Conservation (phyloP, 2,329 filamentous ascomycete species). For the Alternaria brassicicola region DNA sequence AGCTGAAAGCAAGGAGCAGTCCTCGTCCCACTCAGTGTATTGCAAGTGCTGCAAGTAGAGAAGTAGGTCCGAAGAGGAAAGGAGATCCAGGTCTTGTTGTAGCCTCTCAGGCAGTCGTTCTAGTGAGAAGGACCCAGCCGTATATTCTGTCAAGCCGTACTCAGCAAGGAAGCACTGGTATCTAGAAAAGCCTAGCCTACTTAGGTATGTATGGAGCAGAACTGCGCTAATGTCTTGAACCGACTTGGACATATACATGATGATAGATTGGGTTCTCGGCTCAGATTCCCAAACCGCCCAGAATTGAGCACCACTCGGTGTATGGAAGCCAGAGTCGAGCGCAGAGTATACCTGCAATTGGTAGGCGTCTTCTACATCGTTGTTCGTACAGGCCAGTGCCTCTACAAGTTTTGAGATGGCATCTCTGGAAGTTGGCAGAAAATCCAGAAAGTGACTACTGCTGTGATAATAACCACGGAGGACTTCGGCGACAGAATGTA, state of each 20-base stretch:
- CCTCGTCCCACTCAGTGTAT: constrained; percentile 40
- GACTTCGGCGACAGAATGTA: constrained; percentile 26
- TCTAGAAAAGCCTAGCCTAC: constrained; percentile 40
- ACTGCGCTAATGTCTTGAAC: constrained; percentile 38
- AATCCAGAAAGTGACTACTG: constrained; percentile 23
- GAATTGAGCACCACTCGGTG: constrained; percentile 40
- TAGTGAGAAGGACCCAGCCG: constrained; percentile 8
- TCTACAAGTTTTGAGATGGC: constrained; percentile 33
- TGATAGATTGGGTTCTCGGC: constrained; percentile 30
- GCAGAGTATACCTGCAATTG: constrained; percentile 42
- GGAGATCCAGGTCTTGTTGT: constrained; percentile 41
- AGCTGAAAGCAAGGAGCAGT: constrained; percentile 37
- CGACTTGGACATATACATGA: constrained; percentile 47
- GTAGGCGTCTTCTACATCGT: constrained; percentile 38
- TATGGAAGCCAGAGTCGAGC: constrained; percentile 49
- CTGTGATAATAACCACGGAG: constrained; percentile 25
- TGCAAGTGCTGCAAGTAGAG: constrained; percentile 44
- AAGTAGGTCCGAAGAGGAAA: constrained; percentile 44
- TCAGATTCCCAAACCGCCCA: constrained; percentile 47
- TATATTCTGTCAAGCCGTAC: constrained; percentile 30
- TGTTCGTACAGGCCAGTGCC: constrained; percentile 25
- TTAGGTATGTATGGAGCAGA: constrained; percentile 45
- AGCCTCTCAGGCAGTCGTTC: constrained; percentile 34
- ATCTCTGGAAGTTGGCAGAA: constrained; percentile 30
- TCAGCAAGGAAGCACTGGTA: constrained; percentile 47